Evolutionary conservation across 192 early-diverging fungal species (phyloP).

Genomic region (Coemansia sp.): DNA sequence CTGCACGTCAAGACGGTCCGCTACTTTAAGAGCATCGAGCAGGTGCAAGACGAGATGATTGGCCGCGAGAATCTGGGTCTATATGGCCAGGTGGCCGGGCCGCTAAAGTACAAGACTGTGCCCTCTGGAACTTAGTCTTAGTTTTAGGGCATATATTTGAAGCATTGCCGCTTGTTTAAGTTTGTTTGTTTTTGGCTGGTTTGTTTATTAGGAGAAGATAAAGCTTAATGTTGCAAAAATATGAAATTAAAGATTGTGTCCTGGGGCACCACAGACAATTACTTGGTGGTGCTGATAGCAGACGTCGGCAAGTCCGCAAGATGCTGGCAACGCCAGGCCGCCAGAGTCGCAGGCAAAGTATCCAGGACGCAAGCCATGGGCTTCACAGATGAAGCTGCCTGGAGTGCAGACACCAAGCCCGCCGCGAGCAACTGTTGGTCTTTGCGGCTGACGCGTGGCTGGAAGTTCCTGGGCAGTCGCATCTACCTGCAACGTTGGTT

Average conservation of each 20-base stretch:
- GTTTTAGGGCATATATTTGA: neutral
- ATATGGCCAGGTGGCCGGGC: slow-evolving; percentile 61
- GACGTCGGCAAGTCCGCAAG: slow-evolving; percentile 29
- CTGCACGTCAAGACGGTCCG: slow-evolving; percentile 87
- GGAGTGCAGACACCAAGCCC: slow-evolving; percentile 26
- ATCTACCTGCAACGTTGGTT: neutral
- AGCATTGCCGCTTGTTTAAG: neutral
- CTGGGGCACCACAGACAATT: slow-evolving; percentile 35
- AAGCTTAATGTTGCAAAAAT: neutral
- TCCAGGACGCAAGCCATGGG: slow-evolving; percentile 20
- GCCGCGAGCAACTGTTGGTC: slow-evolving; percentile 8
- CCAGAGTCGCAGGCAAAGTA: slow-evolving; percentile 46
- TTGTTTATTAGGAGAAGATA: slow-evolving; percentile 1
- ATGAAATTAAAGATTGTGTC: neutral
- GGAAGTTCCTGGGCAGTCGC: neutral
- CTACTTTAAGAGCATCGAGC: slow-evolving; percentile 86
- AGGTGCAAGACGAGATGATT: slow-evolving; percentile 74
- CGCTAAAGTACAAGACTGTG: slow-evolving; percentile 47
- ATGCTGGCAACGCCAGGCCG: slow-evolving; percentile 30
- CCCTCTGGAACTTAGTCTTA: slow-evolving; percentile 49
- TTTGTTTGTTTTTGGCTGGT: neutral
- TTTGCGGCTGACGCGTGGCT: neutral
- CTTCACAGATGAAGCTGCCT: slow-evolving; percentile 34
- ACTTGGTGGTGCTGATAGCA: slow-evolving; percentile 36
- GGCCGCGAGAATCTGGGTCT: slow-evolving; percentile 71